Conservation (phyloP, 768 basidiomycete species). For the Suillus brevipes region DNA sequence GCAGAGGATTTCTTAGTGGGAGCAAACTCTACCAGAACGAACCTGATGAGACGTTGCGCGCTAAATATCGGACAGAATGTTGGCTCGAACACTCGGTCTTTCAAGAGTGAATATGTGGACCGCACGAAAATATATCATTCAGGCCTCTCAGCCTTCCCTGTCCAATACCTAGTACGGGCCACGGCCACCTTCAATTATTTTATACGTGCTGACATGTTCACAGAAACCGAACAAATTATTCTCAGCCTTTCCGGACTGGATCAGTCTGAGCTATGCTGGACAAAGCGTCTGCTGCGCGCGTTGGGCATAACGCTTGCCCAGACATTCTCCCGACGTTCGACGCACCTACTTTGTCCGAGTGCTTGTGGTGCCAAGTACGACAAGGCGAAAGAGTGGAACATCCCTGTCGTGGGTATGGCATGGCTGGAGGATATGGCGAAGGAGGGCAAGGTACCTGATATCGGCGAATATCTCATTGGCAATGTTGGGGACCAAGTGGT, state of each 20-base stretch:
- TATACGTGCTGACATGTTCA: neutral
- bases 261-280: constrained; percentile 64
- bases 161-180: constrained; percentile 58
- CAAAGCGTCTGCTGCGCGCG: constrained; percentile 64
- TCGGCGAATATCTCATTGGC: constrained; percentile 35
- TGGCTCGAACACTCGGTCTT: constrained; percentile 90
- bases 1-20: constrained; percentile 46
- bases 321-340: constrained; percentile 65
- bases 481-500: constrained; percentile 7
- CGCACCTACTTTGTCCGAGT: constrained; percentile 80
- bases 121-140: constrained; percentile 71
- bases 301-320: constrained; percentile 60
- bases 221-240: constrained; percentile 56
- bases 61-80: constrained; percentile 83
- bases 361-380: constrained; percentile 71
- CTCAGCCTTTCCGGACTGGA: constrained; percentile 80
- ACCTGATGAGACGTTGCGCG: constrained; percentile 42
- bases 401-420: constrained; percentile 65
- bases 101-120: constrained; percentile 66
- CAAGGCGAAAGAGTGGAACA: constrained; percentile 77
- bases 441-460: constrained; percentile 47
- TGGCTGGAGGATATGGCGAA: constrained; percentile 69
- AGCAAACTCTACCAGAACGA: constrained; percentile 67
- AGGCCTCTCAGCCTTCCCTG: constrained; percentile 56
- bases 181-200: no score